phyloP scores from a whole-genome alignment of 2,329 filamentous ascomycete genomes.

The Phaeophleospora eucalypticola region DNA sequence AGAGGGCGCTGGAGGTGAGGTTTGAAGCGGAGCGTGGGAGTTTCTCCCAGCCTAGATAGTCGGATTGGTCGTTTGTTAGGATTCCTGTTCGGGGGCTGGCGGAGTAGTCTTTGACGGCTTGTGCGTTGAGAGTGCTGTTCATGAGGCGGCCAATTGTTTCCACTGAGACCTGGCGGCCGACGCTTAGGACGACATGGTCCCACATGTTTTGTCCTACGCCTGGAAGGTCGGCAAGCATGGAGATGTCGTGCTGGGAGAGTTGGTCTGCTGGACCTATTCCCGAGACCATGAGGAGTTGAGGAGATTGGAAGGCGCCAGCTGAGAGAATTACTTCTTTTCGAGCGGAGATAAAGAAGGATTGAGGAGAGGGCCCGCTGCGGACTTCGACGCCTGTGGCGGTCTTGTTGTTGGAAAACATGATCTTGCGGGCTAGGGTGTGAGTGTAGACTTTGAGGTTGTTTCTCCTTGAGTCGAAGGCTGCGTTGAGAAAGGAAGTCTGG shows the following conservation, averaged over 20 bases:
- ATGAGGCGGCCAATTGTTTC: slow-evolving; percentile 17
- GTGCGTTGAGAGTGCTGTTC: slow-evolving; percentile 4
- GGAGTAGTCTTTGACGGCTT: neutral
- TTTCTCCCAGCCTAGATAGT: slow-evolving; percentile 15
- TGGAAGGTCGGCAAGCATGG: slow-evolving; percentile 52
- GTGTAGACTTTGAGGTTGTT: slow-evolving; percentile 24
- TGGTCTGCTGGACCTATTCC: slow-evolving; percentile 57
- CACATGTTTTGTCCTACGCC: slow-evolving; percentile 63
- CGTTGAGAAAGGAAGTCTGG: slow-evolving; percentile 5
- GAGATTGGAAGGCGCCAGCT: slow-evolving; percentile 58
- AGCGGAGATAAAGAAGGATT: no score
- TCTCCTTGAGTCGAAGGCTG: slow-evolving; percentile 44
- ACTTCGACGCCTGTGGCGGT: slow-evolving; percentile 28
- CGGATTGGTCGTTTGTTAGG: slow-evolving; percentile 11
- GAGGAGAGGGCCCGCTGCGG: neutral
- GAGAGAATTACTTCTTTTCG: slow-evolving; percentile 44
- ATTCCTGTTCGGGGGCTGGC: slow-evolving; percentile 2
- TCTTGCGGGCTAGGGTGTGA: slow-evolving; percentile 23
- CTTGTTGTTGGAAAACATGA: slow-evolving; percentile 31
- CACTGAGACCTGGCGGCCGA: slow-evolving; percentile 22
- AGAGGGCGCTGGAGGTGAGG: no score
- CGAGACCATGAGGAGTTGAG: slow-evolving; percentile 61
- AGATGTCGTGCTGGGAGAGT: slow-evolving; percentile 49
- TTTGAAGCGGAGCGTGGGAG: slow-evolving; percentile 1
- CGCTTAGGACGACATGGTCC: slow-evolving; percentile 50